A percentile compares a stretch with the other conserved stretches of the same genome.
Conservation (phyloP, 805 yeast genomes). For the Spathaspora passalidarum region DNA sequence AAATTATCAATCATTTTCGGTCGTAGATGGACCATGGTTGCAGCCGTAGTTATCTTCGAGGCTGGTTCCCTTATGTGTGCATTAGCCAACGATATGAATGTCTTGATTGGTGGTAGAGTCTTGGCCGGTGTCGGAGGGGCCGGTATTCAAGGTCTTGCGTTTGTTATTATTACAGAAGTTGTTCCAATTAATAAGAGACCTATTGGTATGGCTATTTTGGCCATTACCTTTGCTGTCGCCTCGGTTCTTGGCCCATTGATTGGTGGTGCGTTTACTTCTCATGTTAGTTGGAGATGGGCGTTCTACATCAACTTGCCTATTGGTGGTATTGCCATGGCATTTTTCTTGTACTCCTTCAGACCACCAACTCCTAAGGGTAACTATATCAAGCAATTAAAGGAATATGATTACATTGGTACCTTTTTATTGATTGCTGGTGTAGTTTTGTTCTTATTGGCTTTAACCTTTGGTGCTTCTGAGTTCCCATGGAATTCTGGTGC, state of each 20-base stretch:
- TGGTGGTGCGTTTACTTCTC: conserved; percentile 47
- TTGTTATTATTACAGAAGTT: conserved; percentile 54
- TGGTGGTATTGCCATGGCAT: conserved; percentile 27
- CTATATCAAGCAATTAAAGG: conserved; percentile 35
- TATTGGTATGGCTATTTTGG: conserved; percentile 53
- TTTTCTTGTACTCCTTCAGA: conserved; percentile 33
- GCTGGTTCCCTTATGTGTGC: conserved; percentile 36
- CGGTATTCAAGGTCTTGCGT: conserved; percentile 49
- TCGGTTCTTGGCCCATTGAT: conserved; percentile 53
- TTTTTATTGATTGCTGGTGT: conserved; percentile 45
- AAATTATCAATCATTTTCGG: conserved; percentile 36
- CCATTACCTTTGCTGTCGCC: conserved; percentile 47
- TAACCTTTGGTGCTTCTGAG: conserved; percentile 57
- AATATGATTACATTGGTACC: conserved; percentile 54
- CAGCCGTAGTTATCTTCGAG: conserved; percentile 21
- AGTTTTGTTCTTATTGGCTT: conserved; percentile 51
- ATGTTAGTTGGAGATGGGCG: conserved; percentile 58
- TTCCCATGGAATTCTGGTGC: conserved; percentile 51
- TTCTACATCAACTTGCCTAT: conserved; percentile 50
- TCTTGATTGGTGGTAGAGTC: conserved; percentile 48
- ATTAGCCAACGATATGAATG: conserved; percentile 31
- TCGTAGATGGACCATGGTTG: conserved; percentile 24
- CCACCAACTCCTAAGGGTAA: conserved; percentile 45
- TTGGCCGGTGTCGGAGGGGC: conserved; percentile 60
- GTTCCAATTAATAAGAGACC: conserved; percentile 54